Evolutionary conservation across 139 green algal species (phyloP).

Genomic region (Chlorella sp.): DNA sequence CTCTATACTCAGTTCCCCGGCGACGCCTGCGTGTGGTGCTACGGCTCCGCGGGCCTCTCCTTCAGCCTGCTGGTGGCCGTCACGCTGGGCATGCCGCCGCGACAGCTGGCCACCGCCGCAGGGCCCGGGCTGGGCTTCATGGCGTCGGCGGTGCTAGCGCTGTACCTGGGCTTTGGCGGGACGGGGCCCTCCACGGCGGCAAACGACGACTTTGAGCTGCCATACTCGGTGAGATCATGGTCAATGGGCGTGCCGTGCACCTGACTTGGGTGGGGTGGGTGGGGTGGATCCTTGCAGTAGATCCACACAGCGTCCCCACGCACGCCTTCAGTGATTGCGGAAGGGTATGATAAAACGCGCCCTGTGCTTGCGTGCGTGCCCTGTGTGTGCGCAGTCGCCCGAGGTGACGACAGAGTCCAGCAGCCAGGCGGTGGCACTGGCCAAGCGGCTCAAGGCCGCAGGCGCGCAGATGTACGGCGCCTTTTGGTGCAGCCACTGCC

Average conservation of each 20-base stretch:
- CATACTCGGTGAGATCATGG: slow-evolving; percentile 10
- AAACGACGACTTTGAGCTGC: slow-evolving; percentile 12
- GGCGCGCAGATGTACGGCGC: slow-evolving; percentile 96
- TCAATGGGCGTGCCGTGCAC: background rate
- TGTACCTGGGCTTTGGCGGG: slow-evolving; percentile 26
- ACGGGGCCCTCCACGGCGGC: slow-evolving; percentile 4
- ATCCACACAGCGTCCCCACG: background rate
- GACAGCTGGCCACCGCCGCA: slow-evolving; percentile 13
- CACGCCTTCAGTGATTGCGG: too few relatives aligned
- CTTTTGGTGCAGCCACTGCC: slow-evolving; percentile 98
- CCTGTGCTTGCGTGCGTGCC: background rate
- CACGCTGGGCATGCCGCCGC: slow-evolving; percentile 13
- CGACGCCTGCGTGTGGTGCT: slow-evolving; percentile 62
- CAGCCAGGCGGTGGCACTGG: slow-evolving; percentile 21
- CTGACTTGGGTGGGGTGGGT: background rate
- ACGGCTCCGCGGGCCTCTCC: slow-evolving; percentile 58
- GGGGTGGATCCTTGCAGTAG: background rate
- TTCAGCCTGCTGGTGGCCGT: slow-evolving; percentile 24
- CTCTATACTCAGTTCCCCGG: slow-evolving; percentile 59
- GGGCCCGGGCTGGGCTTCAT: slow-evolving; percentile 31
- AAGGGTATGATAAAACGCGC: background rate
- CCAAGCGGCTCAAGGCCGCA: slow-evolving; percentile 43
- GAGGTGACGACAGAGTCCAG: slow-evolving; percentile 26
- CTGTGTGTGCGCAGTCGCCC: slow-evolving; percentile 24
- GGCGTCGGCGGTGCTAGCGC: slow-evolving; percentile 32